Evolutionary conservation across 192 early-diverging fungal genomes (phyloP).

Genomic region (Gamsiella multidivaricata): DNA sequence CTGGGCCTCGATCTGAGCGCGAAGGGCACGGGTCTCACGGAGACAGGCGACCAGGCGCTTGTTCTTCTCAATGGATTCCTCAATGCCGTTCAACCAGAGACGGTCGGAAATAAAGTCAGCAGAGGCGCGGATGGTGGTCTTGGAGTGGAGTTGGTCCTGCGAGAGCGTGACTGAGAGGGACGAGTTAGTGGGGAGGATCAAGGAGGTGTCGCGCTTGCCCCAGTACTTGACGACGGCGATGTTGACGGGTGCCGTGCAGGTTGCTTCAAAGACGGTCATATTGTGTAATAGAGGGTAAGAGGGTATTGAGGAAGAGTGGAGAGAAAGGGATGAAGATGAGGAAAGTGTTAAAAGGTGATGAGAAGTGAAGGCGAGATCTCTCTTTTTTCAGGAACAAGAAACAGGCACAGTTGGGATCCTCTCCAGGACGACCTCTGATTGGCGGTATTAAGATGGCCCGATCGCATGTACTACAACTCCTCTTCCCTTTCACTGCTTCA

Average conservation of each 20-base stretch:
- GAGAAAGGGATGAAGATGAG: slow-evolving; percentile 7
- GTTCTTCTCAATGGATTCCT: slow-evolving; percentile 83
- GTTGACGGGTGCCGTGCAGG: slow-evolving; percentile 97
- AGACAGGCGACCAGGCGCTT: slow-evolving; percentile 90
- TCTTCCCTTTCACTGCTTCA: too few species aligned
- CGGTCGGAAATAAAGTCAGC: slow-evolving; percentile 73
- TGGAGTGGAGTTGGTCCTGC: slow-evolving; percentile 95
- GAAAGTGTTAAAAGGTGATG: slow-evolving; percentile 10
- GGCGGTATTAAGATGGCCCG: slow-evolving; percentile 31
- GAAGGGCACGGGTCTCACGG: slow-evolving; percentile 76
- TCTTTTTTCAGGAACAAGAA: neutral
- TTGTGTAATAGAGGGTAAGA: neutral
- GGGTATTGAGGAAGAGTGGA: neutral
- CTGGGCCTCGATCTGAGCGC: slow-evolving; percentile 72
- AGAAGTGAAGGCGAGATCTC: neutral
- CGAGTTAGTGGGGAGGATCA: slow-evolving; percentile 97
- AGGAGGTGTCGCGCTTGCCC: slow-evolving; percentile 93
- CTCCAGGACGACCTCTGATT: too few species aligned
- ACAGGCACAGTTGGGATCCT: neutral
- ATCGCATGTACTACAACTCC: slow-evolving; percentile 30
- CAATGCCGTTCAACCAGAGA: slow-evolving; percentile 96
- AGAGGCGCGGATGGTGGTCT: slow-evolving; percentile 86
- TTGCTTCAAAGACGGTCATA: slow-evolving; percentile 63
- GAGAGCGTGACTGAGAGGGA: slow-evolving; percentile 97
- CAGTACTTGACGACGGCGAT: slow-evolving; percentile 99